phyloP scores from a whole-genome alignment of 805 yeast species.

The Blastobotrys mokoenaii region DNA sequence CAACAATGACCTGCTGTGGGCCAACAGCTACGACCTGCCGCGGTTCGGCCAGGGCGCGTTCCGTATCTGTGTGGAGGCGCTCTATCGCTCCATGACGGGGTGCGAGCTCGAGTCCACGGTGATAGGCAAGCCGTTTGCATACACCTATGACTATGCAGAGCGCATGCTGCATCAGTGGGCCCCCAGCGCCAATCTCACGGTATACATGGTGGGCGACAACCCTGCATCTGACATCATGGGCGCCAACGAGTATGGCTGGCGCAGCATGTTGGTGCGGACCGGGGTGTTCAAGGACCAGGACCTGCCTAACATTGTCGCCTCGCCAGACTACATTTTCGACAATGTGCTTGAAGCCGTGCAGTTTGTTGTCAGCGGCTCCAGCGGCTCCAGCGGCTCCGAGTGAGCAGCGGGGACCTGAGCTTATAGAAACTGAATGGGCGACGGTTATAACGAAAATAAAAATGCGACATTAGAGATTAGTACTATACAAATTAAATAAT shows the following conservation, averaged over 20 bases:
- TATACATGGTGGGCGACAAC: slow-evolving; percentile 96
- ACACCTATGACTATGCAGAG: slow-evolving; percentile 80
- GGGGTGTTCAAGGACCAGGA: slow-evolving; percentile 71
- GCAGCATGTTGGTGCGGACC: slow-evolving; percentile 70
- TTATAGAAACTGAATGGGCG: no score
- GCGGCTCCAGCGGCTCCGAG: no score
- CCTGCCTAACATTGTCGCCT: slow-evolving; percentile 28
- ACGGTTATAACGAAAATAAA: no score
- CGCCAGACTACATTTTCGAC: slow-evolving; percentile 43
- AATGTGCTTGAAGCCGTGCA: slow-evolving; percentile 47
- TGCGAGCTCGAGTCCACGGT: slow-evolving; percentile 47
- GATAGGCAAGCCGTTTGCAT: slow-evolving; percentile 73
- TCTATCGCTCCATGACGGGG: slow-evolving; percentile 48
- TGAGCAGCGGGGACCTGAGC: no score
- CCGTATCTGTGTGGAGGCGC: slow-evolving; percentile 49
- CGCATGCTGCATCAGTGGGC: slow-evolving; percentile 47
- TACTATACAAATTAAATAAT: neutral
- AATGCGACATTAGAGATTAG: slow-evolving; percentile 1
- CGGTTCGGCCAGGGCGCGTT: slow-evolving; percentile 92
- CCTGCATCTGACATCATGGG: slow-evolving; percentile 91
- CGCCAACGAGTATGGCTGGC: slow-evolving; percentile 84
- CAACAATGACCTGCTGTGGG: slow-evolving; percentile 81
- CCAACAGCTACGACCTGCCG: slow-evolving; percentile 68
- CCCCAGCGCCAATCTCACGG: slow-evolving; percentile 19
- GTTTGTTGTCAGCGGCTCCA: slow-evolving; percentile 9